Percentiles rank a stretch among this genome's conserved stretches.
Conservation (phyloP, 148 eudicot genomes). For the Rhododendron ferrugineum region DNA sequence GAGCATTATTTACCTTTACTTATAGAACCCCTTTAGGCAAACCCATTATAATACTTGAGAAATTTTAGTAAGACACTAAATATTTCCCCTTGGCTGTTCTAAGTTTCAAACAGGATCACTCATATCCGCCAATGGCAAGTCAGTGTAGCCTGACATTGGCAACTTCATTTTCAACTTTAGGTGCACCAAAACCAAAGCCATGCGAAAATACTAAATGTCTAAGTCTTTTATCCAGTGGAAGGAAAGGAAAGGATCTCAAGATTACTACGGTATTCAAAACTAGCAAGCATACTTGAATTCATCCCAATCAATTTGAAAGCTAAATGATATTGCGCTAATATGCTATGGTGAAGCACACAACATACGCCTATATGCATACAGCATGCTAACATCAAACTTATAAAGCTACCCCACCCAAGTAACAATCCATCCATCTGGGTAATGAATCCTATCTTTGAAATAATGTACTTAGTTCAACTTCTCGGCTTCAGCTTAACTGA, state of each 20-base stretch:
- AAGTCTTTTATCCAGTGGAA: not conserved
- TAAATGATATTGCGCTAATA: not conserved
- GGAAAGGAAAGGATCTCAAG: not conserved
- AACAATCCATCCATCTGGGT: not conserved
- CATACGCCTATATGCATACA: not conserved
- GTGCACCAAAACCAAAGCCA: not conserved
- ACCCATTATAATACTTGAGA: not conserved
- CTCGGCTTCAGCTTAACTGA: not conserved
- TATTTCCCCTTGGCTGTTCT: slow-evolving; percentile 2
- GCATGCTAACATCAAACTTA: not conserved
- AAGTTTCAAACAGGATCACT: not conserved
- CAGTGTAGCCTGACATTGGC: not conserved
- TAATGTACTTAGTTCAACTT: not conserved
- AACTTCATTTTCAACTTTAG: slow-evolving; percentile 6
- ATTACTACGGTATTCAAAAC: not conserved
- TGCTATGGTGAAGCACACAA: not conserved
- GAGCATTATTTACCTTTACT: not conserved
- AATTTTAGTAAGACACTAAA: not conserved
- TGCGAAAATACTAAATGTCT: not conserved
- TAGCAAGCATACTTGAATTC: slow-evolving; percentile 2
- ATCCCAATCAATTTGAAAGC: not conserved
- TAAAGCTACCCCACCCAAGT: not conserved
- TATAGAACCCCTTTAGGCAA: not conserved
- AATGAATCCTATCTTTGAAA: not conserved
- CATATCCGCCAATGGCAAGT: slow-evolving; percentile 6